Base-by-base conservation (phyloP, 768 basidiomycete species). In the Termitomyces sp. region DNA sequence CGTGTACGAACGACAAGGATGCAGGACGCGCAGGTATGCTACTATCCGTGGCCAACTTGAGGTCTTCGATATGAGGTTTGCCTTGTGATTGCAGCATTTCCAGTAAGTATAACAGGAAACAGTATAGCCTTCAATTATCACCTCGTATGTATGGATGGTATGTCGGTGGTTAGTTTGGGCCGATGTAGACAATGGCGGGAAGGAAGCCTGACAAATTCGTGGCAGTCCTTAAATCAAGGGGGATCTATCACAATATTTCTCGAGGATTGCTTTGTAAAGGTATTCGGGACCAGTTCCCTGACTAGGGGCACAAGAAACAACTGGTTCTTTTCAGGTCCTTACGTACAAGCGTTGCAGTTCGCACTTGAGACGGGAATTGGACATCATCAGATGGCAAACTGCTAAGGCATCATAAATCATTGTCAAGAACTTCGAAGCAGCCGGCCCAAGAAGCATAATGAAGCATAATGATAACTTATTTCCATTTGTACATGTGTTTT, bases 31-130 rank as follows among this genome's bases (percentile, higher is more conserved):
- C 63, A 62, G 49, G 62, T 48, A 62, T 44, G 50, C 55, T 66
- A 63, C 62, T 64, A 56, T 64, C 67, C 57, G 62, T 61, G 63
- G 58, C 68, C 56, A 65, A 63, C 63, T 60, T 70, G 60, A 64
- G 61, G 64, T 67, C 66, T 52, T 72, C 71, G 70, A 74, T 53
- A 66, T 59, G 65, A 66, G 57, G 55, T 67, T 68, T 70, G 68
- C 71, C 72, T 65, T 69, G 64, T 69, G 72, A 72, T 68, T 72
- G 70, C 46, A 69, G 68, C 71, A 74, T 74, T 40, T 61, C 30
- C 56, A 16, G 55, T 66, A 38, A 69, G 67, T 65, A 66, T 61
- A 69, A 65, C 52, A 64, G 65, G 68, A 55, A 69, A 55, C 43
- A 16, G 30, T 55, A 20, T 64, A 20, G 48, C 64, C 43, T 61